Conservation (phyloP, 805 yeast genomes). For the Cyberlindnera saturnus region DNA sequence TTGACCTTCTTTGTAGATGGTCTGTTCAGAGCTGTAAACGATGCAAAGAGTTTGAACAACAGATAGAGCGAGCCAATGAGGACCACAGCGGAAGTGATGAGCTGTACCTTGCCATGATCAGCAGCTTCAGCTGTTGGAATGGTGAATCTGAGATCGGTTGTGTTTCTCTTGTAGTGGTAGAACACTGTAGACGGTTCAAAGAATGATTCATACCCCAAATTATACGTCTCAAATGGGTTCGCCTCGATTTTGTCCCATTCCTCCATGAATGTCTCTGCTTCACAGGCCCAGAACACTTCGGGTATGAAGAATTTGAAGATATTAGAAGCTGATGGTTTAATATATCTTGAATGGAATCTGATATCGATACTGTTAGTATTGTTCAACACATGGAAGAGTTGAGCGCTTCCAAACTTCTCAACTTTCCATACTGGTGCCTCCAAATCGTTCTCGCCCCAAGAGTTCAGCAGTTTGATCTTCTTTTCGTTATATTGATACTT, state of each 20-base stretch:
- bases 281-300: slow-evolving; percentile 45
- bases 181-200: slow-evolving; percentile 43
- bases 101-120: slow-evolving; percentile 27
- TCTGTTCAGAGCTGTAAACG: neutral
- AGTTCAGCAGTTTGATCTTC: slow-evolving; percentile 27
- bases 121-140: slow-evolving; percentile 38
- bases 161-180: slow-evolving; percentile 24
- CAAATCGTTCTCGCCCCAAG: slow-evolving; percentile 52
- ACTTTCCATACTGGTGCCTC: slow-evolving; percentile 50
- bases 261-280: slow-evolving; percentile 22
- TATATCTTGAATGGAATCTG: slow-evolving; percentile 48
- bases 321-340: slow-evolving; percentile 28
- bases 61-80: slow-evolving; percentile 29
- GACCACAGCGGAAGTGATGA: slow-evolving; percentile 30
- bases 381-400: slow-evolving; percentile 31
- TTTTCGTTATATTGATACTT: slow-evolving; percentile 41
- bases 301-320: slow-evolving; percentile 30
- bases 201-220: slow-evolving; percentile 38
- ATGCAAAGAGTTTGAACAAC: slow-evolving; percentile 19
- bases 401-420: slow-evolving; percentile 40
- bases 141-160: slow-evolving; percentile 15
- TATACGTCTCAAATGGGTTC: slow-evolving; percentile 34
- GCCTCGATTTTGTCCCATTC: slow-evolving; percentile 19
- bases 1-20: slow-evolving; percentile 1
- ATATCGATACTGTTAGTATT: slow-evolving; percentile 26